These are phyloP conservation scores for Chlamydomonas sp. DNA, from an alignment of 139 green algal species.

Conservation along the genomic window DNA sequence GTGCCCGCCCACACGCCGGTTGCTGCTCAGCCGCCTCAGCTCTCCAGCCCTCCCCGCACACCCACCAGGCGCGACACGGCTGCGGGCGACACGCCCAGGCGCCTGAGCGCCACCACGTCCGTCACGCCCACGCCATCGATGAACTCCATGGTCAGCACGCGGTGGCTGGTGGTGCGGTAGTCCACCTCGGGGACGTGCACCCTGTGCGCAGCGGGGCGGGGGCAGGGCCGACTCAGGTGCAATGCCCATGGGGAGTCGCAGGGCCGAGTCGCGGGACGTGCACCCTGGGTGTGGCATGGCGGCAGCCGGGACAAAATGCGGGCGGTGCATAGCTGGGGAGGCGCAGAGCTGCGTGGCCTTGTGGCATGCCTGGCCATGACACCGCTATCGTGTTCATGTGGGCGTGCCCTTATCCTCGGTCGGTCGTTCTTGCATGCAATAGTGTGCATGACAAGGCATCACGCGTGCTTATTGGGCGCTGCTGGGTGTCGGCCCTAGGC, in stretches of 20 bases:
- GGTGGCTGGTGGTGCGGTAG: conserved; percentile 44
- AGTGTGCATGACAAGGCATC: background rate
- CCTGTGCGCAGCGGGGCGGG: background rate
- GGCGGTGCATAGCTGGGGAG: too few relatives aligned
- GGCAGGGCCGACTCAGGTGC: background rate
- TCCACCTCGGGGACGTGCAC: conserved; percentile 74
- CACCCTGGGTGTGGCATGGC: too few relatives aligned
- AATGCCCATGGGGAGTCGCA: background rate
- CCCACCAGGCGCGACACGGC: conserved; percentile 75
- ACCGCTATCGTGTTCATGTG: too few relatives aligned
- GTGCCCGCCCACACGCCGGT: too few relatives aligned
- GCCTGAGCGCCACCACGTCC: conserved; percentile 42
- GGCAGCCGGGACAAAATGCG: too few relatives aligned
- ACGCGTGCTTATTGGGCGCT: background rate
- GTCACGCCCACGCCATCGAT: conserved; percentile 70
- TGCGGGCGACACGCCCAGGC: conserved; percentile 32
- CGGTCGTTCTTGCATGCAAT: too few relatives aligned
- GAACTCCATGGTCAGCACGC: conserved; percentile 93
- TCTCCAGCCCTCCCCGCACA: too few relatives aligned
- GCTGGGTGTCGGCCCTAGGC: background rate
- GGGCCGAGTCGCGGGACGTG: background rate
- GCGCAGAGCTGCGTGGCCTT: too few relatives aligned
- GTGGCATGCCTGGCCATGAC: too few relatives aligned
- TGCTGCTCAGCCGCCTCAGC: too few relatives aligned
- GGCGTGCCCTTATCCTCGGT: too few relatives aligned